Base-by-base conservation (phyloP, 306 rosid species). In the Cucurbita argyrosperma region DNA sequence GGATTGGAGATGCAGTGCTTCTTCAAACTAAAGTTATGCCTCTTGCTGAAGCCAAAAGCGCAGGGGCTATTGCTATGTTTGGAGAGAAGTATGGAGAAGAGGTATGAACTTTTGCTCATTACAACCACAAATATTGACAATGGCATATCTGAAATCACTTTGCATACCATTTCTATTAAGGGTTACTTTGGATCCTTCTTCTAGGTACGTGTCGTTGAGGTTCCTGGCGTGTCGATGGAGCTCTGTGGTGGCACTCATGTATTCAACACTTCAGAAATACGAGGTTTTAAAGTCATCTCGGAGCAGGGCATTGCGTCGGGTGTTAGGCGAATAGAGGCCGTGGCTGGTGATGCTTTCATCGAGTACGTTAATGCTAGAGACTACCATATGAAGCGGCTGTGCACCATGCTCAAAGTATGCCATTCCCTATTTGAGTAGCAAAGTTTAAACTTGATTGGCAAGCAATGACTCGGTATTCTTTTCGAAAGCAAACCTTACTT, bases 211-310 rank as follows among this genome's bases (percentile, higher is more conserved):
- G 98, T 94, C 61, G 92, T 94, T 75, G 98, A 94, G 83, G 96
- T 90, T 80, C 98, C 97, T 23, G 96, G 95, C 71, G 95, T 90
- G 70, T 94, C 98, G 7, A 80, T 94, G 97, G 98, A 94, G 84
- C 98, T 94, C 74, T 94, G 98, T 74, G 96, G 98, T 9, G 97
- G 98, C 67, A 94, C 98, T 75, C 98, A 94, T 81, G 96, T 90
- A 62, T 67, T 80, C 79, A 89, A 86, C 79, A 94, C 96, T 79
- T 88, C 94, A 76, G 98, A 94, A 83, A 90, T 94, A 70, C 96
- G 97, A 54, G 97, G 96, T 70, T 90, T 94, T 85, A 90, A 87
- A 79, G 82, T 94, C 84, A 88, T 94, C 35, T 87, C 96, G 63
- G 98, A 94, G 84, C 97, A 89, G 82, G 98, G 97, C 40, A 83